Percentiles rank a stretch among this genome's conserved stretches.
phyloP scores from a whole-genome alignment of 192 early-diverging fungal species.

The Backusella australiensis region DNA sequence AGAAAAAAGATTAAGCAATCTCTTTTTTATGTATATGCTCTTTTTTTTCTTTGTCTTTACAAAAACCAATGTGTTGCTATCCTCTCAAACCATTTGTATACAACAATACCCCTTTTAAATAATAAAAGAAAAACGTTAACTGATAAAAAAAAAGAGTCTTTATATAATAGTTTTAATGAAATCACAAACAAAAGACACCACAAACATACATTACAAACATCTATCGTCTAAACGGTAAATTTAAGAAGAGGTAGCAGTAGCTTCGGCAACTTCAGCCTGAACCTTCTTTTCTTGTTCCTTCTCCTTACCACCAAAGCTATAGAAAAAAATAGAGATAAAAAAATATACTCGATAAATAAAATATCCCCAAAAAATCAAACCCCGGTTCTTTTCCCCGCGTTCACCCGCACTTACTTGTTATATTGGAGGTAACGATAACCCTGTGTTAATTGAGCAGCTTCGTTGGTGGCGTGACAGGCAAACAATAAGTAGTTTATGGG shows the following conservation, averaged over 20 bases:
- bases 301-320: slow-evolving; percentile 43
- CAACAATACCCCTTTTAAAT: background rate
- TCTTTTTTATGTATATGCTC: background rate
- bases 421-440: slow-evolving; percentile 82
- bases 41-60: background rate
- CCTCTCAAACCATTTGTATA: background rate
- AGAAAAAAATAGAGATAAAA: background rate
- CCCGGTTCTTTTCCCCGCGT: background rate
- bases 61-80: background rate
- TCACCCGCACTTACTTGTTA: slow-evolving; percentile 52
- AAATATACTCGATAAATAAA: background rate
- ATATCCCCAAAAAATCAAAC: background rate
- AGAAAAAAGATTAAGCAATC: background rate
- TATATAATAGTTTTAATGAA: background rate
- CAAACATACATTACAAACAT: background rate
- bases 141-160: background rate
- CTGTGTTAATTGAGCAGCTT: slow-evolving; percentile 85
- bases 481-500: slow-evolving; percentile 92
- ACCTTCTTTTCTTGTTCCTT: slow-evolving; percentile 3
- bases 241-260: background rate
- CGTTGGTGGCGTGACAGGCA: slow-evolving; percentile 92
- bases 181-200: background rate
- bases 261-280: background rate
- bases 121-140: background rate
- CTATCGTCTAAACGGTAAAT: background rate